Conservation (phyloP, 805 yeast genomes). For the Huiozyma sinensis region DNA sequence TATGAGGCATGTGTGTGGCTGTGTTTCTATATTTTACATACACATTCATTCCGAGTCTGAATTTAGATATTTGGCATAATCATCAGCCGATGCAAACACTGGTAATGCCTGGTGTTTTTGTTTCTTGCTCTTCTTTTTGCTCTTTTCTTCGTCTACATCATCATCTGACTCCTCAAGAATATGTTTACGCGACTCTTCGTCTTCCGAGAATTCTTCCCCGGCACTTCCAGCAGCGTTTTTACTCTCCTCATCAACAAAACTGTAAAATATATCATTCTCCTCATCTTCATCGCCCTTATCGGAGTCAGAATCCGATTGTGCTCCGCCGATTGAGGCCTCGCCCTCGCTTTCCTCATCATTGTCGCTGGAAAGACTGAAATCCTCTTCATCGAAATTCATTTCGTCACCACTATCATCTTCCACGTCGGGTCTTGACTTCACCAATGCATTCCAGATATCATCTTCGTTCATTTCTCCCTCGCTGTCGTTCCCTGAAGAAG, state of each 20-base stretch:
- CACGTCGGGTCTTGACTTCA: constrained; percentile 61
- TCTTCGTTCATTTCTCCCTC: constrained; percentile 50
- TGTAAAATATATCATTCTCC: constrained; percentile 27
- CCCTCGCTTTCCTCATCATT: constrained; percentile 18
- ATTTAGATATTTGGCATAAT: constrained; percentile 61
- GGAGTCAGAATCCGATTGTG: constrained; percentile 18
- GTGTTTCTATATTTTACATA: no score
- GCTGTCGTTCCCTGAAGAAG: constrained; percentile 25
- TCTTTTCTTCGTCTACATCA: constrained; percentile 29
- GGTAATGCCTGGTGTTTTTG: constrained; percentile 54
- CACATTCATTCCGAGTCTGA: constrained; percentile 48
- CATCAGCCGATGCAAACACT: constrained; percentile 80
- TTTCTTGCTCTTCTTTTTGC: constrained; percentile 14
- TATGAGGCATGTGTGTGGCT: no score
- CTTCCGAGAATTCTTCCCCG: constrained; percentile 11
- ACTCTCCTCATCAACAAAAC: constrained; percentile 19
- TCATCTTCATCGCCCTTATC: constrained; percentile 24
- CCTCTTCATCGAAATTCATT: constrained; percentile 37
- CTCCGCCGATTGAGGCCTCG: constrained; percentile 7
- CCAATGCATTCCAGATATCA: constrained; percentile 73
- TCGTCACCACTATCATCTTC: constrained; percentile 38
- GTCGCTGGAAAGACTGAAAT: constrained; percentile 22
- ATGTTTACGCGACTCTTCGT: constrained; percentile 17
- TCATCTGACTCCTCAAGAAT: constrained; percentile 28
- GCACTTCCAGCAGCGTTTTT: constrained; percentile 3